Evolutionary conservation across 2,329 filamentous ascomycete genomes (phyloP).

Genomic region (Zymoseptoria brevis): DNA sequence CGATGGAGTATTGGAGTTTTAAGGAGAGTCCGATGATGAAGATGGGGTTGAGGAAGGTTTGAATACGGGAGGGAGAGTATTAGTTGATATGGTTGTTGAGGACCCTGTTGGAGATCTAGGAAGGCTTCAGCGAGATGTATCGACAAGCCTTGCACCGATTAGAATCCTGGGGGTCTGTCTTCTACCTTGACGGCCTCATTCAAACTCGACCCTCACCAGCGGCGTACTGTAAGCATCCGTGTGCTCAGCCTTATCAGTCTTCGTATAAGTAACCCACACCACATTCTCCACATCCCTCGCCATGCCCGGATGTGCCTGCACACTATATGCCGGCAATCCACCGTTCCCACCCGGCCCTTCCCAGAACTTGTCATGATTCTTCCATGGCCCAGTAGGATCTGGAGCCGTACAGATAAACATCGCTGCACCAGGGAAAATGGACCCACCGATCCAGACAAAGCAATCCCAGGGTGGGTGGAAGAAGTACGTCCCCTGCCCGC

Average conservation of each 20-base stretch:
- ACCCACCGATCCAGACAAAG: slow-evolving; percentile 25
- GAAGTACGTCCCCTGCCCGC: slow-evolving; percentile 22
- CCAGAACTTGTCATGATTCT: not conserved
- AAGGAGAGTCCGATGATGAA: not conserved
- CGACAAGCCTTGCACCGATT: not conserved
- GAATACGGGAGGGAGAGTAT: not conserved
- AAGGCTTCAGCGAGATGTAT: not conserved
- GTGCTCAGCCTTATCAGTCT: slow-evolving; percentile 4
- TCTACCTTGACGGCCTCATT: not conserved
- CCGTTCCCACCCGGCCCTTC: slow-evolving; percentile 9
- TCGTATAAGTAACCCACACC: slow-evolving; percentile 14
- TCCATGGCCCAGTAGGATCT: slow-evolving; percentile 23
- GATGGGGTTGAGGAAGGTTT: not conserved
- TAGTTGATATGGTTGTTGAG: too few relatives aligned
- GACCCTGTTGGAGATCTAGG: not conserved
- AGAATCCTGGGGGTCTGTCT: not conserved
- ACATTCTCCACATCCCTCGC: slow-evolving; percentile 10
- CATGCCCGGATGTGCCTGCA: slow-evolving; percentile 15
- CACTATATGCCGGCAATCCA: slow-evolving; percentile 9
- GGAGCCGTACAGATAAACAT: slow-evolving; percentile 21
- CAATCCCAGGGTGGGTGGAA: slow-evolving; percentile 19
- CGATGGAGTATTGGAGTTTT: not conserved
- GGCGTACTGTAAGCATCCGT: slow-evolving; percentile 12
- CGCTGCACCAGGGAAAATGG: slow-evolving; percentile 11
- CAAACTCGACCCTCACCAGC: slow-evolving; percentile 13